Percentiles rank a stretch among this genome's conserved stretches.
phyloP scores from a whole-genome alignment of 2,329 filamentous ascomycete species.

The Penicillium concentricum region DNA sequence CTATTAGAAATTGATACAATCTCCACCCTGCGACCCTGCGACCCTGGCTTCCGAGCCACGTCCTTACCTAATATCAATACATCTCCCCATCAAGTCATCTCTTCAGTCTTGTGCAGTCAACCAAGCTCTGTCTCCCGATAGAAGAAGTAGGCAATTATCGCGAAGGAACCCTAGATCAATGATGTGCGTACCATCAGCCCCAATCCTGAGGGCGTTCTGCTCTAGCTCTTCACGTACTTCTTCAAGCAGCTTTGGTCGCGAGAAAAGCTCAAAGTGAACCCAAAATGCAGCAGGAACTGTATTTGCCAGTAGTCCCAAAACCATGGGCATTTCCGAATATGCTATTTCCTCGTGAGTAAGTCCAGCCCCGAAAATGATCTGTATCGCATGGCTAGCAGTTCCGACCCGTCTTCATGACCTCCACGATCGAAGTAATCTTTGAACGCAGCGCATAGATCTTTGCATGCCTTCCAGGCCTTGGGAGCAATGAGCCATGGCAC shows the following conservation, averaged over 20 bases:
- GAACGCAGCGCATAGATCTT: background rate
- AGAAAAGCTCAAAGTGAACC: background rate
- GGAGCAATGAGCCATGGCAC: background rate
- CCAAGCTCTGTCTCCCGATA: no score
- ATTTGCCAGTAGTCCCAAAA: background rate
- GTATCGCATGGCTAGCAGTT: background rate
- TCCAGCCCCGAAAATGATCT: background rate
- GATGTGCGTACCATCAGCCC: background rate
- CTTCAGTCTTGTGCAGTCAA: no score
- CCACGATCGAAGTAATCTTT: background rate
- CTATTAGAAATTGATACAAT: no score
- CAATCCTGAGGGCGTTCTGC: background rate
- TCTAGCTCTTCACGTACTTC: background rate
- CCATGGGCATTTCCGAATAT: background rate
- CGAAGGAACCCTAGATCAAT: background rate
- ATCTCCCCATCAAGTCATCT: no score
- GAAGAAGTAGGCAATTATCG: background rate
- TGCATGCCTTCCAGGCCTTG: background rate
- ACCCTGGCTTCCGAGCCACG: no score
- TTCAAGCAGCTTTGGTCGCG: background rate
- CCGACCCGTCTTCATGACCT: background rate
- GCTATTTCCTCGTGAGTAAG: background rate
- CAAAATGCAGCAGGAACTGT: background rate
- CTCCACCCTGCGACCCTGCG: no score
- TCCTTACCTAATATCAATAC: no score